Evolutionary conservation across 352 stramenopile genomes (phyloP).

Genomic region (Pythium phragmiticola): DNA sequence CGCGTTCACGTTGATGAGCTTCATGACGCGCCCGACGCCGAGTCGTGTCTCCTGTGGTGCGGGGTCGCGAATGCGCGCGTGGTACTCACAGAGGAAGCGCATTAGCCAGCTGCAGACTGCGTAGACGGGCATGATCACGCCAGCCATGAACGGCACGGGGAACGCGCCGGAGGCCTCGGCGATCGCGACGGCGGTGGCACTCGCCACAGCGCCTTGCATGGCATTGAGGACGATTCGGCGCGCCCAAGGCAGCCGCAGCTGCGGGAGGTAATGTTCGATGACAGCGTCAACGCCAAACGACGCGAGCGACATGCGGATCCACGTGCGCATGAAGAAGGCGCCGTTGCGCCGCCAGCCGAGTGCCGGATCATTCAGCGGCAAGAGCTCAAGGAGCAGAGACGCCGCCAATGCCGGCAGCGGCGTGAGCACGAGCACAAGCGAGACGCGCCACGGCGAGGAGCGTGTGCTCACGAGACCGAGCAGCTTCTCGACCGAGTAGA

Average conservation of each 20-base stretch:
- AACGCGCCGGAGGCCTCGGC: not conserved
- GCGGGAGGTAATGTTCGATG: not conserved
- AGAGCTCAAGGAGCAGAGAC: not conserved
- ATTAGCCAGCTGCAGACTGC: conserved; percentile 2
- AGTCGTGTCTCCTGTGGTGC: not conserved
- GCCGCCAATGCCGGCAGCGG: not conserved
- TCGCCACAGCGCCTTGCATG: not conserved
- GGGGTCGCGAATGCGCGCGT: not conserved
- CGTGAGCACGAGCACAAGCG: conserved; percentile 6
- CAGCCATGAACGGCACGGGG: conserved; percentile 6
- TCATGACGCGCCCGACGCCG: not conserved
- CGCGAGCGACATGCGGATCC: not conserved
- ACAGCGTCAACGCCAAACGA: not conserved
- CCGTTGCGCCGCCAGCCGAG: conserved; percentile 7
- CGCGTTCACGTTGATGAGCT: not conserved
- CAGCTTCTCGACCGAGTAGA: conserved; percentile 14
- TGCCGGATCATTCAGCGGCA: conserved; percentile 5
- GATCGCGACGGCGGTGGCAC: not conserved
- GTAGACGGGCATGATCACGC: conserved; percentile 1
- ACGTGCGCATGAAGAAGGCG: conserved; percentile 1
- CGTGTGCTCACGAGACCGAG: not conserved
- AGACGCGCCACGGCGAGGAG: not conserved
- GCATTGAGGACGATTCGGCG: not conserved
- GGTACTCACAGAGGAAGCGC: not conserved
- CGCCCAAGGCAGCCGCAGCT: not conserved